Percentiles rank a stretch among this genome's conserved stretches.
Conservation (phyloP, 108 stramenopile genomes). For the Cyclotella sp. region DNA sequence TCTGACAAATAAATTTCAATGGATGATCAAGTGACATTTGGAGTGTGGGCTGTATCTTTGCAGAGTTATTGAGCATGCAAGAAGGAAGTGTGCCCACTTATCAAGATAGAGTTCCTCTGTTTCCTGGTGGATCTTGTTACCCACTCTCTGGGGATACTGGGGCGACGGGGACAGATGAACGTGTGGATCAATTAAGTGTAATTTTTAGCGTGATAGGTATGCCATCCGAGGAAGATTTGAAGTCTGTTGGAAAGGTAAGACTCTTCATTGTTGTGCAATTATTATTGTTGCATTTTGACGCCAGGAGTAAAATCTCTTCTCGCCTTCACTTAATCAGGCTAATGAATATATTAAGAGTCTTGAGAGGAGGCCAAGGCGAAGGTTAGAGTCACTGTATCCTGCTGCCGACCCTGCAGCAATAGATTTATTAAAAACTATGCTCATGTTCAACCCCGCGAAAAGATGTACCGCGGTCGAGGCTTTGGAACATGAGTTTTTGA, state of each 20-base stretch:
- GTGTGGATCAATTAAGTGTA: slow-evolving; percentile 95
- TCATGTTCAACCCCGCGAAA: slow-evolving; percentile 91
- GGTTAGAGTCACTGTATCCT: slow-evolving; percentile 70
- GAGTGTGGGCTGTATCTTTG: slow-evolving; percentile 94
- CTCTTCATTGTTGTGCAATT: neutral
- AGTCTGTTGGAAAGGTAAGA: slow-evolving; percentile 70
- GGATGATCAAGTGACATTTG: slow-evolving; percentile 76
- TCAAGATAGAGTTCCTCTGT: slow-evolving; percentile 92
- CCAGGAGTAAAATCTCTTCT: neutral
- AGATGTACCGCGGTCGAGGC: slow-evolving; percentile 93
- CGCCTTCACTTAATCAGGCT: slow-evolving; percentile 24
- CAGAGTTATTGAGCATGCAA: slow-evolving; percentile 93
- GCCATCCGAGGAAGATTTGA: slow-evolving; percentile 86
- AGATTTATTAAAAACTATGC: slow-evolving; percentile 92
- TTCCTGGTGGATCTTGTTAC: slow-evolving; percentile 97
- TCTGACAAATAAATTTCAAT: too few species aligned
- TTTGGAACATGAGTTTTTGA: slow-evolving; percentile 90
- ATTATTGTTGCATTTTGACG: neutral
- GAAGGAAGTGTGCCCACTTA: slow-evolving; percentile 89
- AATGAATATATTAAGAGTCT: slow-evolving; percentile 83
- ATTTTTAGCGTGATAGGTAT: slow-evolving; percentile 97
- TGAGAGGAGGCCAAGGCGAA: slow-evolving; percentile 57
- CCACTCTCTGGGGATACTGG: slow-evolving; percentile 87
- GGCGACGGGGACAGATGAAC: slow-evolving; percentile 65
- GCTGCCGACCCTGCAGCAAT: slow-evolving; percentile 85